Evolutionary conservation across 129 eudicot genomes (phyloP), one percentile per base, ranked within the genome.

Genomic region (Pittosporum tobira): DNA sequence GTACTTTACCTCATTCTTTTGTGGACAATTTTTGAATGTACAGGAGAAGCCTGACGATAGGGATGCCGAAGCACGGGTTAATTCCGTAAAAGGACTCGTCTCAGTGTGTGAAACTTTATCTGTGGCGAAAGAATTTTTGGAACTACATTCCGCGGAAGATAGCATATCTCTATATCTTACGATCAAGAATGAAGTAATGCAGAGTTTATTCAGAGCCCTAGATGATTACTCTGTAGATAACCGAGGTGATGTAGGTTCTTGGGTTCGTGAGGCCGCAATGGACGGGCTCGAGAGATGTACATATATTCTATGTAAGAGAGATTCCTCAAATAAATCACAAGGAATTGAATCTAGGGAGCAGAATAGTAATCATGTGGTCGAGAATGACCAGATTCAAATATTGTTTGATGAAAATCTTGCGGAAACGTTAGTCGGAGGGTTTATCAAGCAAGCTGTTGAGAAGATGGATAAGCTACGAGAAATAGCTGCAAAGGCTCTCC

Each of bases 211-310:
- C 31, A 76, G 49, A 43, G 88, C 99, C 46, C 75, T 91, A n/a
- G 94, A 91, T 68, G 99, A 91, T 81, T 91, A 91, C 77, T 87
- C 99, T 3, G 86, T 82, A 22, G 96, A 91, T 75, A 91, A 91
- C 69, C 81, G 99, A 68, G 99, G 99, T 43, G 99, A 91, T 73
- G 96, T 91, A 21, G 99, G 99, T 51, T 91, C 99, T 69, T 91
- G 99, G 99, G 85, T 91, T 63, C 95, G 99, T 65, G 87, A 83
- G 63, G 96, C 99, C 62, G 96, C 99, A 60, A 78, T 91, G 86
- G 72, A 75, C 58, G 94, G 87, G 63, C 96, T 91, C 67, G 94
- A 87, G 70, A 91, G 75, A 63, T 84, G 94, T 51, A 81, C 87
- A 13, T 87, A 74, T 51, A 81, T 91, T 26, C 76, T 91, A 26